Conservation (phyloP, 2,329 filamentous ascomycete genomes). For the Phaeophleospora eucalypticola region DNA sequence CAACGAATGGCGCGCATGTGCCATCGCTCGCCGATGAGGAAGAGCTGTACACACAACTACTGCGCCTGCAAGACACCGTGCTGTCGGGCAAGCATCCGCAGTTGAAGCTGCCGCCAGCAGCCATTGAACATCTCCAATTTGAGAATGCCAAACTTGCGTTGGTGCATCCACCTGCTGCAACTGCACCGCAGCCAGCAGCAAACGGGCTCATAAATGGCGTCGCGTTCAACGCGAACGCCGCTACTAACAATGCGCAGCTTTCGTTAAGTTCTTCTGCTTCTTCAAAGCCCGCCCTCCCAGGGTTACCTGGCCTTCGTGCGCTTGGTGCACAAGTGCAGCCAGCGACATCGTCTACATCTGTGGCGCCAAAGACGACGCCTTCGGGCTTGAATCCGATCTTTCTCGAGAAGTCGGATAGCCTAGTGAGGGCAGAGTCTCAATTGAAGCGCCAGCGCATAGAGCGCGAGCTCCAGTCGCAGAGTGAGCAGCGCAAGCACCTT, state of each 20-base stretch:
- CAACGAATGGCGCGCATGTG: slow-evolving; percentile 16
- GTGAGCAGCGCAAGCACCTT: slow-evolving; percentile 58
- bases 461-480: slow-evolving; percentile 68
- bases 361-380: slow-evolving; percentile 16
- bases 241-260: slow-evolving; percentile 24
- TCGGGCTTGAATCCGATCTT: slow-evolving; percentile 69
- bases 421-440: slow-evolving; percentile 76
- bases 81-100: slow-evolving; percentile 69
- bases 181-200: slow-evolving; percentile 3
- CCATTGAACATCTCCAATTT: slow-evolving; percentile 41
- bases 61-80: slow-evolving; percentile 75
- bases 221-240: slow-evolving; percentile 17
- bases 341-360: slow-evolving; percentile 3
- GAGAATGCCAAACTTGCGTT: slow-evolving; percentile 12
- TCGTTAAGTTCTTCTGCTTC: slow-evolving; percentile 8
- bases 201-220: slow-evolving; percentile 17
- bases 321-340: slow-evolving; percentile 7
- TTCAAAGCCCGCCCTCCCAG: slow-evolving; percentile 8
- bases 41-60: slow-evolving; percentile 66
- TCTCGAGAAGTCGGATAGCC: slow-evolving; percentile 78
- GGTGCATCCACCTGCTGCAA: slow-evolving; percentile 1
- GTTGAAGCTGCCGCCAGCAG: slow-evolving; percentile 55
- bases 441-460: slow-evolving; percentile 79
- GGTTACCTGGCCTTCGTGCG: slow-evolving; percentile 23
- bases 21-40: slow-evolving; percentile 29